These are phyloP conservation scores for Tephrocybe rancida DNA, from an alignment of 768 basidiomycete species.

Conservation along the genomic window DNA sequence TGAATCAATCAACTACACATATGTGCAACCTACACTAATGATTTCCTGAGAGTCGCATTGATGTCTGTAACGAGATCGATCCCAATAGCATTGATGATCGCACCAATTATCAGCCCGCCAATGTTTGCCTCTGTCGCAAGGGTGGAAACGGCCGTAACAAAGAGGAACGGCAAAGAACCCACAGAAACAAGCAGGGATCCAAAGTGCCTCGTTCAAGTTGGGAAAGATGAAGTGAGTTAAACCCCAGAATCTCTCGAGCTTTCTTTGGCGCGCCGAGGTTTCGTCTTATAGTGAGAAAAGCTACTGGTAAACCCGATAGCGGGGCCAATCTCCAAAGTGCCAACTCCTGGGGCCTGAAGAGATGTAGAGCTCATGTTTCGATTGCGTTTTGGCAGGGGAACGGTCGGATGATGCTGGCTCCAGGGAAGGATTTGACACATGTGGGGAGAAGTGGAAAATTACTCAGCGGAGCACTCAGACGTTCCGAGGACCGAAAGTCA, in stretches of 20 bases:
- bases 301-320: slow-evolving; percentile 7
- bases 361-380: slow-evolving; percentile 3
- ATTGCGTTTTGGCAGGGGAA: no score
- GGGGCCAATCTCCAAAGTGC: neutral
- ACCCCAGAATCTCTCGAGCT: neutral
- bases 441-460: neutral
- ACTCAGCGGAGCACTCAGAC: no score
- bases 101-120: slow-evolving; percentile 30
- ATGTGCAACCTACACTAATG: no score
- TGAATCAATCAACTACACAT: no score
- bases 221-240: neutral
- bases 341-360: neutral
- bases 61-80: slow-evolving; percentile 42
- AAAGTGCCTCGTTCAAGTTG: slow-evolving; percentile 8
- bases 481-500: no score
- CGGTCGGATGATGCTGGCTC: slow-evolving; percentile 14
- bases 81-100: slow-evolving; percentile 40
- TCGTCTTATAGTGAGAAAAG: neutral
- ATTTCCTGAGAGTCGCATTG: slow-evolving; percentile 38
- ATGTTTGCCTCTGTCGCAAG: slow-evolving; percentile 20
- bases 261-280: neutral
- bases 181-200: slow-evolving; percentile 21
- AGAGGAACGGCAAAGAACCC: slow-evolving; percentile 24
- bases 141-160: slow-evolving; percentile 22
- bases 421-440: neutral